phyloP scores from a whole-genome alignment of 495 filamentous ascomycete genomes.

The Penicillium diatomitis region DNA sequence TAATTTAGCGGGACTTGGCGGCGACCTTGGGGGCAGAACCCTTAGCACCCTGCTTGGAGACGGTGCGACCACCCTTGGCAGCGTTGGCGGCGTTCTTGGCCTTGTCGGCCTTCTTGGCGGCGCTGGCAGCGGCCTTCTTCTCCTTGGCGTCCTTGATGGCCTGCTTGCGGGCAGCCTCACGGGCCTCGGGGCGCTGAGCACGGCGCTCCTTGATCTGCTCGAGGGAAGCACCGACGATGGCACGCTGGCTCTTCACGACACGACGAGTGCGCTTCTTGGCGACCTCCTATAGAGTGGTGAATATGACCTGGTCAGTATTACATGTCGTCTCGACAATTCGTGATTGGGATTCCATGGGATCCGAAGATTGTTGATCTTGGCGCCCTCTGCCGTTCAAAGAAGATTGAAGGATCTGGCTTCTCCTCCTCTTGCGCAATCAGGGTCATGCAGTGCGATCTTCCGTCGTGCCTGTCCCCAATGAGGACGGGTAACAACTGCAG shows the following conservation, averaged over 20 bases:
- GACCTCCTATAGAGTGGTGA: slow-evolving; percentile 63
- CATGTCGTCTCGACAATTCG: slow-evolving; percentile 4
- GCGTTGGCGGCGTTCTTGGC: slow-evolving; percentile 83
- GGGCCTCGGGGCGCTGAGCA: slow-evolving; percentile 83
- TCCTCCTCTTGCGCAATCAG: slow-evolving; percentile 15
- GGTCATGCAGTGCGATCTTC: background rate
- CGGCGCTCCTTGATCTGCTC: slow-evolving; percentile 99
- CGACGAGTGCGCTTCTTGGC: slow-evolving; percentile 99
- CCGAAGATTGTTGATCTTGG: too few species aligned
- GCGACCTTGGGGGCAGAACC: slow-evolving; percentile 78
- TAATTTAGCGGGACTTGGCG: slow-evolving; percentile 76
- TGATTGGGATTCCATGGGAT: too few species aligned
- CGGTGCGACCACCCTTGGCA: slow-evolving; percentile 69
- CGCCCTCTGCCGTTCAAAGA: too few species aligned
- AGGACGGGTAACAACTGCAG: too few species aligned
- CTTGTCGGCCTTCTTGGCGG: slow-evolving; percentile 98
- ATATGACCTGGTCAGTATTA: slow-evolving; percentile 33
- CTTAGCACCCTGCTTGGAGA: slow-evolving; percentile 95
- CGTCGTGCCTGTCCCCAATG: slow-evolving; percentile 6
- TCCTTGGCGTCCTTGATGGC: slow-evolving; percentile 97
- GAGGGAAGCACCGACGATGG: slow-evolving; percentile 96
- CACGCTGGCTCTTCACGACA: slow-evolving; percentile 96
- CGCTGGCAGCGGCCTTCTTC: slow-evolving; percentile 79
- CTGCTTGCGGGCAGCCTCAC: slow-evolving; percentile 76
- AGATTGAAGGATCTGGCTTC: background rate